These are phyloP conservation scores for Apostasia ramifera DNA, from an alignment of 106 monocot genomes.

Conservation along the genomic window DNA sequence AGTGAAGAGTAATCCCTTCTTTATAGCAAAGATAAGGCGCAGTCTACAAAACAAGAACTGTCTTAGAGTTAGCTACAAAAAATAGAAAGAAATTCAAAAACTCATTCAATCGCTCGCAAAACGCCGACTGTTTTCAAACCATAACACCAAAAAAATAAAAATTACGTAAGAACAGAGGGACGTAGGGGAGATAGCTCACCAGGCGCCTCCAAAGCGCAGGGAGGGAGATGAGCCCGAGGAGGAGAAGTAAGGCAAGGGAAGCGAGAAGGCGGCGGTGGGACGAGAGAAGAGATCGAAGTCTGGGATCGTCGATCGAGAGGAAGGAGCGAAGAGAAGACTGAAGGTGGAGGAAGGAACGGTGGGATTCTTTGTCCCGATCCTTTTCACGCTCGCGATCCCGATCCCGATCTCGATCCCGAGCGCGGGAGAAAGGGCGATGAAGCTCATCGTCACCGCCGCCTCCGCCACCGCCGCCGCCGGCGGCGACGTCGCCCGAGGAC, in stretches of 20 bases:
- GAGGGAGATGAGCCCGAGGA: slow-evolving; percentile 29
- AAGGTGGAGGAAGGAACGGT: slow-evolving; percentile 15
- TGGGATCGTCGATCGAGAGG: slow-evolving; percentile 30
- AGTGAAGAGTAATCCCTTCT: slow-evolving; percentile 71
- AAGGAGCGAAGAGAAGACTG: slow-evolving; percentile 24
- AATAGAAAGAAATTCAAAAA: background rate
- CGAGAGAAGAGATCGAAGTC: slow-evolving; percentile 10
- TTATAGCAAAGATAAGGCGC: slow-evolving; percentile 88
- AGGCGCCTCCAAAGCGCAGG: slow-evolving; percentile 57
- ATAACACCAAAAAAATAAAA: background rate
- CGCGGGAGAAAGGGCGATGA: slow-evolving; percentile 4
- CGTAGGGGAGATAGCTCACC: slow-evolving; percentile 24
- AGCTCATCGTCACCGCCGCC: background rate
- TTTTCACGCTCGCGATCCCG: slow-evolving; percentile 11
- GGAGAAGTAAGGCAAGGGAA: slow-evolving; percentile 18
- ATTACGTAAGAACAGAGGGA: background rate
- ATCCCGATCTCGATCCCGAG: slow-evolving; percentile 2
- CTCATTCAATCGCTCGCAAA: background rate
- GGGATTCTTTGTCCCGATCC: slow-evolving; percentile 10
- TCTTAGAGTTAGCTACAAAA: background rate
- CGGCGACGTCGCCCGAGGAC: slow-evolving; percentile 4
- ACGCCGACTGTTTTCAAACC: background rate
- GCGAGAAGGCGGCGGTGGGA: slow-evolving; percentile 27
- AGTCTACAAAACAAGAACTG: slow-evolving; percentile 35
- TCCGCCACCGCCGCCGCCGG: background rate